A percentile compares a stretch with the other conserved stretches of the same genome.
Evolutionary conservation across 305 asterid genomes (phyloP).

Genomic region (Plantago coronopus): DNA sequence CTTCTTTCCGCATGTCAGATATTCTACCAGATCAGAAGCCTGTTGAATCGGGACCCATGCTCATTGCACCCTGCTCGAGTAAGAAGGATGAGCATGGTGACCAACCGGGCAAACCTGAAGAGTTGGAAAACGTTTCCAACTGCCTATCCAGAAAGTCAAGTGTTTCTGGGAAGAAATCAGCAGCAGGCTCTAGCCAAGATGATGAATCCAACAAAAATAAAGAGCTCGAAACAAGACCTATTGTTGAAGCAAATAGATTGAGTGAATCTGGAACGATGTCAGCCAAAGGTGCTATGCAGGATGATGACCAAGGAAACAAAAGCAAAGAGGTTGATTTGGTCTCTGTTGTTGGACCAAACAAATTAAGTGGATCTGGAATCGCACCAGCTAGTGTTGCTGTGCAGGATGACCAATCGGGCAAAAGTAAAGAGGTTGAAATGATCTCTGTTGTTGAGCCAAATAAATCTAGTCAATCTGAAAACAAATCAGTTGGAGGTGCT

Average conservation of each 20-base stretch:
- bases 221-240: no score
- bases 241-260: no score
- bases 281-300: no score
- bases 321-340: no score
- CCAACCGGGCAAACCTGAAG: conserved; percentile 19
- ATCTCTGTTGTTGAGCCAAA: neutral
- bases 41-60: conserved; percentile 27
- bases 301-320: no score
- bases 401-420: conserved; percentile 7
- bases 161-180: neutral
- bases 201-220: conserved; percentile 2
- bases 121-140: conserved; percentile 17
- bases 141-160: neutral
- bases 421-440: neutral
- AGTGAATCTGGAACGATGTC: no score
- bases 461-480: neutral
- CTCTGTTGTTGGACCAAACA: neutral
- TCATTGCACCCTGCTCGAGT: conserved; percentile 19
- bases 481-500: no score
- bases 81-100: conserved; percentile 25
- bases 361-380: neutral
- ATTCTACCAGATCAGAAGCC: conserved; percentile 30
- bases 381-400: neutral
- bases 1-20: conserved; percentile 47
- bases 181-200: conserved; percentile 5